Evolutionary conservation across 371 early-diverging fungal genomes (phyloP), one percentile per base, ranked within the genome.

Genomic region (Cokeromyces recurvatus): DNA sequence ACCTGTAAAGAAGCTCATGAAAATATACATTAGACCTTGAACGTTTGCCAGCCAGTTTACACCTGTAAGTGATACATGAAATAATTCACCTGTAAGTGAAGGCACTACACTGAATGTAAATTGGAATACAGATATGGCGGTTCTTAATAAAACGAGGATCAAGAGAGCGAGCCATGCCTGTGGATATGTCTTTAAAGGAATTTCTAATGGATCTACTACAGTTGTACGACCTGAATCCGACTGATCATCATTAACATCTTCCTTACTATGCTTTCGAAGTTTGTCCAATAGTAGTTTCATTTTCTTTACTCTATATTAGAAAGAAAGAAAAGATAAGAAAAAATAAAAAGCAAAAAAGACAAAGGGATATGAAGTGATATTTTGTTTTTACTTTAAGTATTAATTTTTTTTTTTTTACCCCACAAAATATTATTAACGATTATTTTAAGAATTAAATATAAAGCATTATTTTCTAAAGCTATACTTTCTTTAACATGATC

Each of bases 41-140:
- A 70, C 54, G 34, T 60, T 70, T 11, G 71, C 55, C 9, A 70
- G 46, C 71, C 71, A 70, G 48, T 70, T 70, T 35, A 66, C 58
- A 38, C 57, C 59, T 24, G 59, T 52, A 38, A 66, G 46, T 19
- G 59, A 57, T 3, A 66, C 60, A 12, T 43, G 38, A 38, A 59
- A 64, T 9, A 45, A 54, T 34, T 66, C 51, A 2, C 49, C 53
- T 0, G 59, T 62, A 12, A 64, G 25, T 7, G 46, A 31, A 9
- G 71, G 67, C 1, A 71, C 55, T 0, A 58, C 59, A 46, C 67
- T 64, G 37, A 51, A 71, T 2, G 70, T 65, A 32, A 51, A 65
- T 48, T 69, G 70, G 40, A 65, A 69, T 14, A 69, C 58, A 22
- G 66, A 50, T 14, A 62, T 55, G 16, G 66, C 57, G 5, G 55